Percentiles rank a stretch among this genome's conserved stretches.
These are phyloP conservation scores for Myxozyma melibiosi DNA, from an alignment of 805 yeast species.

Conservation along the genomic window DNA sequence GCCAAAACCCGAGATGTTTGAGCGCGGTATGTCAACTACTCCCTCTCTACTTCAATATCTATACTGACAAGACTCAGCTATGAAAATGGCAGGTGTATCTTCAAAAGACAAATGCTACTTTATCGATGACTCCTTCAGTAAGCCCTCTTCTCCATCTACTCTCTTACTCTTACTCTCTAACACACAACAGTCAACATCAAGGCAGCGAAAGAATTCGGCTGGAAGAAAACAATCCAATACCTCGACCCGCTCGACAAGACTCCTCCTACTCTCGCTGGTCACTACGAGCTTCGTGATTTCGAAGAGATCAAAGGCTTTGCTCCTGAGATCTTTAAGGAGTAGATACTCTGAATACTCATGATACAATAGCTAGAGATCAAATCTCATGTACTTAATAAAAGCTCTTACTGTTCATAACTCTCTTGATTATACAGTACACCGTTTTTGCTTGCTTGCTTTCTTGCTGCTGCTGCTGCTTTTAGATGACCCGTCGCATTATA, in stretches of 20 bases:
- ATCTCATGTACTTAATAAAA: neutral
- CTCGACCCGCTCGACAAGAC: slow-evolving; percentile 69
- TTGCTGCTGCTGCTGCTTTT: too few species aligned
- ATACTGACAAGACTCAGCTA: slow-evolving; percentile 35
- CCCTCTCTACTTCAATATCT: neutral
- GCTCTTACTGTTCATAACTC: neutral
- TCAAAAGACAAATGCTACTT: slow-evolving; percentile 61
- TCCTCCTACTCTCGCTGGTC: slow-evolving; percentile 45
- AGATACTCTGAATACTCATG: neutral
- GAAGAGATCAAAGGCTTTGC: slow-evolving; percentile 55
- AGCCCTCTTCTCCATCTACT: neutral
- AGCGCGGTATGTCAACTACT: slow-evolving; percentile 47
- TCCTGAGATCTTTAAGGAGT: slow-evolving; percentile 52
- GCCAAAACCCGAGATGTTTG: slow-evolving; percentile 76
- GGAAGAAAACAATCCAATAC: slow-evolving; percentile 70
- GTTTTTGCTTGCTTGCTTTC: too few species aligned
- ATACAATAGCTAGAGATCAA: neutral
- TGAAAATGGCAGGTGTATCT: slow-evolving; percentile 62
- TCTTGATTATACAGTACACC: too few species aligned
- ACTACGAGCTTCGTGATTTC: slow-evolving; percentile 59
- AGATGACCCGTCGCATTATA: too few species aligned
- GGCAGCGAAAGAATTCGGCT: slow-evolving; percentile 72
- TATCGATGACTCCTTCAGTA: slow-evolving; percentile 77
- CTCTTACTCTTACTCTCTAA: neutral
- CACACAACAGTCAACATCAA: slow-evolving; percentile 55